phyloP scores from a whole-genome alignment of 1,139 yeast species.

The Sugiyamaella novakii region DNA sequence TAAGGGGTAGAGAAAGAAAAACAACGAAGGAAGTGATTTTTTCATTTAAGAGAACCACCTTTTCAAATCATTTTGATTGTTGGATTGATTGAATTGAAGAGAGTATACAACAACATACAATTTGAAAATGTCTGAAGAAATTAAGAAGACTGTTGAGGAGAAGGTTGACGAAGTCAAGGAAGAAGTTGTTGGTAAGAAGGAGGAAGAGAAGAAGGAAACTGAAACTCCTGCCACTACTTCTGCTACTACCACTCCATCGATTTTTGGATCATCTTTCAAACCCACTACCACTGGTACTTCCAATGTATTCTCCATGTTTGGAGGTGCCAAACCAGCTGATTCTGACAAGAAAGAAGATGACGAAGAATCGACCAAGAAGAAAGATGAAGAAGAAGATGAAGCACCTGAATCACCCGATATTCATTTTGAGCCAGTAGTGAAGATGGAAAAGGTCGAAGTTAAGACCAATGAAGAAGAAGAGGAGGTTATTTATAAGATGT shows the following conservation, averaged over 20 bases:
- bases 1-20: constrained; percentile 3
- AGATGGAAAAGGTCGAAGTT: constrained; percentile 92
- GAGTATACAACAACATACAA: background rate
- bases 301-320: constrained; percentile 82
- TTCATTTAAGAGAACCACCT: background rate
- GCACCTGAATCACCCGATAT: constrained; percentile 92
- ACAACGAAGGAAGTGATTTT: background rate
- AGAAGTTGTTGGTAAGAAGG: background rate
- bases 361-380: constrained; percentile 42
- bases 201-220: constrained; percentile 22
- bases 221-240: constrained; percentile 14
- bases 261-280: constrained; percentile 32
- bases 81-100: background rate
- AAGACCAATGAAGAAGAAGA: constrained; percentile 97
- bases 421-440: constrained; percentile 94
- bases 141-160: constrained; percentile 25
- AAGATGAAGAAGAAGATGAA: constrained; percentile 53
- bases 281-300: constrained; percentile 62
- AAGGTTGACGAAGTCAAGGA: constrained; percentile 15
- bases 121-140: constrained; percentile 18
- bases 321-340: constrained; percentile 64
- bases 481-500: constrained; percentile 73
- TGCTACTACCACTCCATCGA: constrained; percentile 23
- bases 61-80: background rate
- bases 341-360: constrained; percentile 51